Evolutionary conservation across 768 basidiomycete species (phyloP).

Genomic region (Lepiota venenata): DNA sequence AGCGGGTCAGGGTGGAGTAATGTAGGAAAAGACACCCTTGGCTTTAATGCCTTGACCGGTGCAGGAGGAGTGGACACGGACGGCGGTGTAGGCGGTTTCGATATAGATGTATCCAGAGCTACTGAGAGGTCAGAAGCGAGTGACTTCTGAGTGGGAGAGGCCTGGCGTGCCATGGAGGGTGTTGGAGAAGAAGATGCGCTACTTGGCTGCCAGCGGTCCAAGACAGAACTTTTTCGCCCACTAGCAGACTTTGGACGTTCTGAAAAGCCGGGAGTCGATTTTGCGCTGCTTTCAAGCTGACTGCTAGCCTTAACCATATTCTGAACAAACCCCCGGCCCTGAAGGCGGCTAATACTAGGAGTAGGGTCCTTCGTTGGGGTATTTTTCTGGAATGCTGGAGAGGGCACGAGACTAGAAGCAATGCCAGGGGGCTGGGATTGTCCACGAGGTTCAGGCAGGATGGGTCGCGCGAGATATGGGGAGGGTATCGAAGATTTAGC

Average conservation of each 20-base stretch:
- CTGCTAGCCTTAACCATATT: slow-evolving; percentile 73
- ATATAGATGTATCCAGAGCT: slow-evolving; percentile 15
- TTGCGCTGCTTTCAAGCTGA: slow-evolving; percentile 42
- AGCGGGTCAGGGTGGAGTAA: slow-evolving; percentile 22
- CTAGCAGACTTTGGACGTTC: slow-evolving; percentile 28
- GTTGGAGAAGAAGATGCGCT: slow-evolving; percentile 23
- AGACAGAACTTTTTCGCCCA: slow-evolving; percentile 49
- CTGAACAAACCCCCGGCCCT: slow-evolving; percentile 85
- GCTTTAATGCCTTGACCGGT: slow-evolving; percentile 23
- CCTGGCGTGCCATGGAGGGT: slow-evolving; percentile 31
- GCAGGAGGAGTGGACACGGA: slow-evolving; percentile 1
- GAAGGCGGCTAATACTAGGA: slow-evolving; percentile 77
- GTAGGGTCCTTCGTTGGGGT: slow-evolving; percentile 66
- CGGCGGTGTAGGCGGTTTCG: not conserved
- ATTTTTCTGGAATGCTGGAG: slow-evolving; percentile 59
- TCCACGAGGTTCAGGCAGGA: slow-evolving; percentile 45
- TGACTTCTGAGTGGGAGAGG: slow-evolving; percentile 33
- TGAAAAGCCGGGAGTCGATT: slow-evolving; percentile 27
- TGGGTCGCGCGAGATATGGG: slow-evolving; percentile 49
- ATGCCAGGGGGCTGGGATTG: slow-evolving; percentile 41
- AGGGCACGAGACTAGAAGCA: slow-evolving; percentile 39
- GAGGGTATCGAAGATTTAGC: slow-evolving; percentile 32
- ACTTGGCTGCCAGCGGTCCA: slow-evolving; percentile 67
- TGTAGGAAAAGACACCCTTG: slow-evolving; percentile 38
- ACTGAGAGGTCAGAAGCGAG: slow-evolving; percentile 27